phyloP scores from a whole-genome alignment of 805 yeast genomes.

The Lipomyces yamadae region DNA sequence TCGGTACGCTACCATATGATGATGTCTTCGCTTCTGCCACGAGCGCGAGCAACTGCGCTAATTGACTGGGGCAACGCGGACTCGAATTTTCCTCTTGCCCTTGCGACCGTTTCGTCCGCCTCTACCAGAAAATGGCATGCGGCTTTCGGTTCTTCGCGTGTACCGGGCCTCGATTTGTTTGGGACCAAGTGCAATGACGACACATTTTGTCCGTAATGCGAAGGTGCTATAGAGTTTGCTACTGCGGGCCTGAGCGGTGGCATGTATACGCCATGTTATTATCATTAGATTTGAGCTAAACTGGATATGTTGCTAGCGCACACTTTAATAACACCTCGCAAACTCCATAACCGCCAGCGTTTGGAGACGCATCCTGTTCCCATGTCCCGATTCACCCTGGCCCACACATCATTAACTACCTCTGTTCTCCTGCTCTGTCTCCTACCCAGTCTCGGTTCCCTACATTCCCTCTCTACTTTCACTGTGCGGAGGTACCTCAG shows the following conservation, averaged over 20 bases:
- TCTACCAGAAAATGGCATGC: background rate
- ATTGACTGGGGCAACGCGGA: background rate
- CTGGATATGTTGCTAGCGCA: background rate
- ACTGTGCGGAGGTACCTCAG: background rate
- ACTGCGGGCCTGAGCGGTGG: background rate
- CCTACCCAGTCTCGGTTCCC: background rate
- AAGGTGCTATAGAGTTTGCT: background rate
- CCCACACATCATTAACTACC: background rate
- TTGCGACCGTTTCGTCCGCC: too few relatives aligned
- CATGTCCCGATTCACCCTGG: background rate
- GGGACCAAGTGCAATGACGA: background rate
- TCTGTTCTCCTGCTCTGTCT: background rate
- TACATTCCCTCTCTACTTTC: background rate
- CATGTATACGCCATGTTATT: too few relatives aligned
- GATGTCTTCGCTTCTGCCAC: background rate
- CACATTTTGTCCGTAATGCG: background rate
- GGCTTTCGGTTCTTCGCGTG: background rate
- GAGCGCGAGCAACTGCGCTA: conserved; percentile 1
- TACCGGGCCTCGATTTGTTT: background rate
- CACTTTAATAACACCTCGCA: background rate
- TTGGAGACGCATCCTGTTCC: background rate
- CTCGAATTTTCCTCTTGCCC: background rate
- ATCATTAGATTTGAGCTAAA: background rate
- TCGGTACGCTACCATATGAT: background rate
- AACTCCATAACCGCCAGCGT: background rate